Percentiles rank a stretch among this genome's conserved stretches.
phyloP scores from a whole-genome alignment of 129 eudicot species.

The Dittrichia graveolens region DNA sequence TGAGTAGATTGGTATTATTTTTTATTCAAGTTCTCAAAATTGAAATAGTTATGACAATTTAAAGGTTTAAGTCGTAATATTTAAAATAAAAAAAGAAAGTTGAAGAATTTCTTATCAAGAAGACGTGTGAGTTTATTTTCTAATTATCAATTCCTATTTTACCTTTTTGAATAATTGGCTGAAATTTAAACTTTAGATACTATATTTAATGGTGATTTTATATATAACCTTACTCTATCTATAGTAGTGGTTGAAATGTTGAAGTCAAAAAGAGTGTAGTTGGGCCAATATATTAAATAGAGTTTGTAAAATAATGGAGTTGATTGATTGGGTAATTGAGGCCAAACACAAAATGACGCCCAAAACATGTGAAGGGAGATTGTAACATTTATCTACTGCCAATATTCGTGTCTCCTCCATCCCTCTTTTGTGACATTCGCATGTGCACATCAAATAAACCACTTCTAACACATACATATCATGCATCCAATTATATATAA shows the following conservation, averaged over 20 bases:
- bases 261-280: not conserved
- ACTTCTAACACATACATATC: constrained; percentile 23
- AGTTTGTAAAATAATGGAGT: constrained; percentile 24
- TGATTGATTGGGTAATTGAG: constrained; percentile 38
- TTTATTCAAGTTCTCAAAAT: no score
- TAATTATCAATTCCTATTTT: no score
- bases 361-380: constrained; percentile 37
- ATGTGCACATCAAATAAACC: constrained; percentile 34
- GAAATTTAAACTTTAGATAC: no score
- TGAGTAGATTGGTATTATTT: no score
- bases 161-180: no score
- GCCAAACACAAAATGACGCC: constrained; percentile 47
- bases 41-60: no score
- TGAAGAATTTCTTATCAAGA: no score
- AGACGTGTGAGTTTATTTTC: no score
- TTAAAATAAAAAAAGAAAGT: no score
- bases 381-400: constrained; percentile 41
- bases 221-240: no score
- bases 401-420: constrained; percentile 38
- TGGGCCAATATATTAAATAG: constrained; percentile 1
- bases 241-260: constrained; percentile 26
- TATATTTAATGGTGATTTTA: no score
- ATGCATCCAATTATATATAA: constrained; percentile 6
- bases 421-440: constrained; percentile 40
- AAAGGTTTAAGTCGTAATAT: no score